phyloP scores from a whole-genome alignment of 768 basidiomycete species.

The Rhizopogon salebrosus region DNA sequence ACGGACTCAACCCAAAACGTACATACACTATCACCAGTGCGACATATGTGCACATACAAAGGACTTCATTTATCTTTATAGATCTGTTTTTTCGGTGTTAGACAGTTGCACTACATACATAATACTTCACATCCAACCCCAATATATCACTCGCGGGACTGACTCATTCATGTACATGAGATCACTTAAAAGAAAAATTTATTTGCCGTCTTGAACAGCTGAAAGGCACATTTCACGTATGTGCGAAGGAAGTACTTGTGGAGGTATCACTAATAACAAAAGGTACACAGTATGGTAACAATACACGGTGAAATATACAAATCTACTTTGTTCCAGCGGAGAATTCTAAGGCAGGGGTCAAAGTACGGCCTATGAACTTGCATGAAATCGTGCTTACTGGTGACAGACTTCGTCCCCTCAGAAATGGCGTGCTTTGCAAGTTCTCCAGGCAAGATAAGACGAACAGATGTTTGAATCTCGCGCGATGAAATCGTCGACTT shows the following conservation, averaged over 20 bases:
- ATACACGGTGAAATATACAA: slow-evolving; percentile 22
- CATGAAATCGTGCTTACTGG: slow-evolving; percentile 40
- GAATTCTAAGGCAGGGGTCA: slow-evolving; percentile 39
- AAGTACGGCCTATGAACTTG: neutral
- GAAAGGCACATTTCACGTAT: neutral
- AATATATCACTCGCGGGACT: neutral
- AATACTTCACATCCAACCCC: neutral
- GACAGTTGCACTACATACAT: neutral
- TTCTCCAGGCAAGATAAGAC: slow-evolving; percentile 81
- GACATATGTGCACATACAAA: neutral
- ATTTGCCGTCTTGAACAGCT: neutral
- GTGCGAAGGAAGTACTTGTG: neutral
- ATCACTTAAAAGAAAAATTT: no score
- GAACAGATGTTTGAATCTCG: slow-evolving; percentile 82
- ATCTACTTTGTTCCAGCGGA: slow-evolving; percentile 53
- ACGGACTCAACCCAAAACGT: neutral
- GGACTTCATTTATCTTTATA: neutral
- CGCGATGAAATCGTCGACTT: slow-evolving; percentile 90
- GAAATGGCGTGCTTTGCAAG: slow-evolving; percentile 87
- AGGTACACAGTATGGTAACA: slow-evolving; percentile 29
- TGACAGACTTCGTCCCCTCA: slow-evolving; percentile 73
- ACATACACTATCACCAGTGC: neutral
- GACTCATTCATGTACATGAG: no score
- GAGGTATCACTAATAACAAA: slow-evolving; percentile 27
- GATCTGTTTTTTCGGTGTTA: neutral